A percentile compares a stretch with the other conserved stretches of the same genome.
Conservation (phyloP, 2,329 filamentous ascomycete species). For the Magnaporthiopsis poae region DNA sequence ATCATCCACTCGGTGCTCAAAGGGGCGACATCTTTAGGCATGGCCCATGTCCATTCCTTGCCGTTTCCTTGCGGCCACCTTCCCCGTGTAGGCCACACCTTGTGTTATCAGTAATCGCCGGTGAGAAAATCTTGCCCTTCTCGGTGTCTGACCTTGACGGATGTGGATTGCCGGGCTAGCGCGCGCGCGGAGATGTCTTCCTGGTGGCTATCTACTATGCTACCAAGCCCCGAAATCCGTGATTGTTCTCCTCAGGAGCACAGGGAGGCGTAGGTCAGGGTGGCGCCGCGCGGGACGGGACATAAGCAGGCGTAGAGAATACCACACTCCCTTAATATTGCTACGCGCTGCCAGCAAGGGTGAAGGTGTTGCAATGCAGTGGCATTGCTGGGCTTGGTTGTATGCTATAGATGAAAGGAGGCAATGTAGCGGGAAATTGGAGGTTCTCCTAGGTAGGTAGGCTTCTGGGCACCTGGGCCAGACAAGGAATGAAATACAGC, state of each 20-base stretch:
- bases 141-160: too few species aligned
- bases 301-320: not conserved
- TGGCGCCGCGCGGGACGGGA: too few species aligned
- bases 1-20: too few species aligned
- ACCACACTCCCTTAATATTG: not conserved
- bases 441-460: not conserved
- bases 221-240: not conserved
- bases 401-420: not conserved
- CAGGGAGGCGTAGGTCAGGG: not conserved
- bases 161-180: too few species aligned
- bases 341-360: not conserved
- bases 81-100: too few species aligned
- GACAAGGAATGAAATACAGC: not conserved
- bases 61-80: too few species aligned
- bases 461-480: not conserved
- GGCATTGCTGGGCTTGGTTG: too few species aligned
- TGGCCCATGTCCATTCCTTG: too few species aligned
- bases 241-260: not conserved
- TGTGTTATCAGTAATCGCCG: too few species aligned
- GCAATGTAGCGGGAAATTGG: not conserved
- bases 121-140: too few species aligned
- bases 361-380: not conserved
- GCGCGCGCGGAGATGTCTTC: not conserved
- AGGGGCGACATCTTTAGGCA: too few species aligned
- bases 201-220: not conserved